These are phyloP conservation scores for Trichothecium sympodiale DNA, from an alignment of 2,329 filamentous ascomycete genomes.

Conservation along the genomic window DNA sequence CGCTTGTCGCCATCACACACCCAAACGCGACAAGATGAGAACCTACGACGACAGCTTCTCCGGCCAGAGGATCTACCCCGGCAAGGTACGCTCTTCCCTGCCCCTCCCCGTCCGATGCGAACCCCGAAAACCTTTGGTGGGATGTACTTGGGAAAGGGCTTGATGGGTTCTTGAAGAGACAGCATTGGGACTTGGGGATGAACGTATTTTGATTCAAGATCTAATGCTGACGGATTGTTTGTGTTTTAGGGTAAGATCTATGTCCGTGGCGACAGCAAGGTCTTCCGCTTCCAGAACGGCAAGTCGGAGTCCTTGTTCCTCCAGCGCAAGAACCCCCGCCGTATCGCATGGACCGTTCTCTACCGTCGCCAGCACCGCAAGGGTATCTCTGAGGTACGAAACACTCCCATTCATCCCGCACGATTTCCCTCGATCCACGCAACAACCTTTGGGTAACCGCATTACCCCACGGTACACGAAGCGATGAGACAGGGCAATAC, in stretches of 20 bases:
- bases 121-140: not conserved
- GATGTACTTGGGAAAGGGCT: not conserved
- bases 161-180: not conserved
- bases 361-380: slow-evolving; percentile 99
- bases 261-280: slow-evolving; percentile 98
- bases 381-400: slow-evolving; percentile 98
- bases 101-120: not conserved
- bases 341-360: slow-evolving; percentile 96
- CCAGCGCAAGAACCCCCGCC: slow-evolving; percentile 99
- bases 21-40: slow-evolving; percentile 44
- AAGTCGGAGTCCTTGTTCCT: slow-evolving; percentile 99
- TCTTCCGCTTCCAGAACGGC: slow-evolving; percentile 99
- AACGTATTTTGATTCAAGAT: not conserved
- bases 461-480: too few species aligned
- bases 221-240: slow-evolving; percentile 15
- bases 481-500: not conserved
- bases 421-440: slow-evolving; percentile 1
- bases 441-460: not conserved
- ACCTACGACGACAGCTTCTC: slow-evolving; percentile 58
- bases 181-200: not conserved
- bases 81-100: slow-evolving; percentile 39
- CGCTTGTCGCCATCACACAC: slow-evolving; percentile 27
- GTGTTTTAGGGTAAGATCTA: slow-evolving; percentile 87
- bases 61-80: slow-evolving; percentile 56
- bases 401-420: not conserved